Conservation (phyloP, 345 rosid genomes). For the Eucalyptus regnans region DNA sequence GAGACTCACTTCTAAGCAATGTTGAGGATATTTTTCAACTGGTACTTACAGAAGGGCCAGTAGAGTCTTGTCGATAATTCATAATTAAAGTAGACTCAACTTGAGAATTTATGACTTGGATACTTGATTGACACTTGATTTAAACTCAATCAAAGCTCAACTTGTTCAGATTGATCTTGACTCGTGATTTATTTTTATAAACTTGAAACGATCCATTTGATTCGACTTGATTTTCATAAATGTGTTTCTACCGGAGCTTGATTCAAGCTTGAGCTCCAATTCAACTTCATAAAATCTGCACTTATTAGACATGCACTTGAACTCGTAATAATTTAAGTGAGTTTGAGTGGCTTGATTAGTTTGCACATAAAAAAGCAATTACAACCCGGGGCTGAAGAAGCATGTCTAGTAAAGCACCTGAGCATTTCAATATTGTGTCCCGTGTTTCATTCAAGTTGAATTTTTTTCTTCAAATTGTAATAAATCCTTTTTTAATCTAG, state of each 20-base stretch:
- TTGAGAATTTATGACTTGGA: neutral
- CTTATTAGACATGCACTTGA: rapidly evolving
- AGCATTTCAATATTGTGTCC: neutral
- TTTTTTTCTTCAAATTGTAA: too few relatives aligned
- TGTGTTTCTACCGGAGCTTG: neutral
- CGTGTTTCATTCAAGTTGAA: too few relatives aligned
- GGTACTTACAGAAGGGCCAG: neutral
- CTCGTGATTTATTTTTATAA: neutral
- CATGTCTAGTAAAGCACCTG: rapidly evolving
- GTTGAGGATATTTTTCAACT: neutral
- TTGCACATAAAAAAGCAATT: neutral
- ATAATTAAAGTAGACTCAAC: rapidly evolving
- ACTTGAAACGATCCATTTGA: neutral
- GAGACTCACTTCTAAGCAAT: rapidly evolving
- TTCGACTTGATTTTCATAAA: rapidly evolving
- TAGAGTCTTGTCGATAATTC: too few relatives aligned
- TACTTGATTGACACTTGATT: neutral
- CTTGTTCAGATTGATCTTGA: neutral
- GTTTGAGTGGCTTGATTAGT: neutral
- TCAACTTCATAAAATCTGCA: rapidly evolving
- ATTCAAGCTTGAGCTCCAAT: neutral
- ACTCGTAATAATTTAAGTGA: neutral
- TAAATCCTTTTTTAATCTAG: too few relatives aligned
- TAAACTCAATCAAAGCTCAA: neutral
- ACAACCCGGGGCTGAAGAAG: rapidly evolving